Base-by-base conservation (phyloP, 352 stramenopile species). In the Phytopythium boreale region DNA sequence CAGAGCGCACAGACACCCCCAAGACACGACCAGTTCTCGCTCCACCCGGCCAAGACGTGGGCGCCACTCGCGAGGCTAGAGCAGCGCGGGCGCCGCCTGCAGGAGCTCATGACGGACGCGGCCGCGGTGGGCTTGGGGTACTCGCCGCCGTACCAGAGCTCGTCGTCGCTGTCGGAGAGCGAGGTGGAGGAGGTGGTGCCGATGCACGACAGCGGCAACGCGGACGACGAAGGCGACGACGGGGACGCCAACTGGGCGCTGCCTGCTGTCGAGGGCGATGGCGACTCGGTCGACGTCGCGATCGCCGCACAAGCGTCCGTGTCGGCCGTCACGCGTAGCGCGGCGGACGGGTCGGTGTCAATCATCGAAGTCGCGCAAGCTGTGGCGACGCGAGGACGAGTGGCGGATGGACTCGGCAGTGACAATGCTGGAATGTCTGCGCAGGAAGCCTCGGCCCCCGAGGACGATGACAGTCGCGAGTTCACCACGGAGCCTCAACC, bases 121-220 rank as follows among this genome's bases (percentile, higher is more conserved):
- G 56, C 56, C 22, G 56, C 56, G 2, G 19, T 52, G 19, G 56
- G 56, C 14, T 24, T 62, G 14, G 56, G 56, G 15, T 26, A 39
- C 17, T 20, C 37, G 37, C 56, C 56, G 56, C 56, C 24, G 37
- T 5, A 12, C 29, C 9, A 7, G 19, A 41, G 31, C 20, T 26
- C 26, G 37, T 19, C 26, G 37, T 34, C 15, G 1, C 1, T 7
- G 12, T 46, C 55, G 37, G 26, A 22, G 5, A 62, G 56, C 17
- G 53, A 58, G 29, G 12, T 47, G 9, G 55, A 60, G 19, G 55
- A 50, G 26, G 55, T 60, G 6, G 36, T 37, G 55, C 55, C 47
- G 0, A 53, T 53, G 56, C 44, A 22, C 20, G n/a, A 17, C 44
- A 26, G 6, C 49, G 27, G 7, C 49, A 5, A 14, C 19, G 10